Conservation (phyloP, 169 alveolate genomes). For the Eimeria necatrix region DNA sequence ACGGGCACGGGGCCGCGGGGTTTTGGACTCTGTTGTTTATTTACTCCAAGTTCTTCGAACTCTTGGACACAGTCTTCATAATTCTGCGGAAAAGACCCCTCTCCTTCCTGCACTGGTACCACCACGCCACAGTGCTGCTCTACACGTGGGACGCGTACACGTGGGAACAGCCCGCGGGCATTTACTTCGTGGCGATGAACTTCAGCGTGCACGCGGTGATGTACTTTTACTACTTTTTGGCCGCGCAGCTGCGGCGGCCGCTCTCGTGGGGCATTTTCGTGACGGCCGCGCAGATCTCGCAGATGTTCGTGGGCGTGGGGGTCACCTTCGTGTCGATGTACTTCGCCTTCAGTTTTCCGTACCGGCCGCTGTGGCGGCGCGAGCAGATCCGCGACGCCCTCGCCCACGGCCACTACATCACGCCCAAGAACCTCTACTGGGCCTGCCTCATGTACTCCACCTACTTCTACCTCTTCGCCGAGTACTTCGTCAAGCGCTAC, state of each 20-base stretch:
- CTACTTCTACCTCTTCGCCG: slow-evolving; percentile 79
- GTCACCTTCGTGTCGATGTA: slow-evolving; percentile 45
- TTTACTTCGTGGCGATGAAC: slow-evolving; percentile 88
- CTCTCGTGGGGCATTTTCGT: slow-evolving; percentile 88
- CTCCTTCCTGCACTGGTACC: slow-evolving; percentile 91
- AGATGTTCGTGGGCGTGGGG: slow-evolving; percentile 88
- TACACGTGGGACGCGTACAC: slow-evolving; percentile 92
- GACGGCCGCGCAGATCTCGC: slow-evolving; percentile 88
- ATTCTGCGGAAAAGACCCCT: slow-evolving; percentile 86
- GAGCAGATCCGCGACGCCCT: background rate
- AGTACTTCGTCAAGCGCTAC: slow-evolving; percentile 71
- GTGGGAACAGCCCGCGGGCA: slow-evolving; percentile 90
- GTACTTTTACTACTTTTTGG: slow-evolving; percentile 90
- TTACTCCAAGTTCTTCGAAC: slow-evolving; percentile 90
- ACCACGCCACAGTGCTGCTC: slow-evolving; percentile 91
- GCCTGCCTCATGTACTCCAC: slow-evolving; percentile 80
- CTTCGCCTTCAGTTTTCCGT: slow-evolving; percentile 44
- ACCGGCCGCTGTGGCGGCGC: background rate
- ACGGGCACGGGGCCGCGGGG: slow-evolving; percentile 89
- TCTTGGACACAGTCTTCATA: slow-evolving; percentile 89
- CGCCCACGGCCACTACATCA: slow-evolving; percentile 8
- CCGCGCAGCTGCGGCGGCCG: slow-evolving; percentile 85
- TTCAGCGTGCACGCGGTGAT: slow-evolving; percentile 90
- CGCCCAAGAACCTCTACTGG: slow-evolving; percentile 4
- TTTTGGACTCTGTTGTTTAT: slow-evolving; percentile 88